Evolutionary conservation across 441 rosid genomes (phyloP), one percentile per base, ranked within the genome.

Genomic region (Gossypium gossypioides): DNA sequence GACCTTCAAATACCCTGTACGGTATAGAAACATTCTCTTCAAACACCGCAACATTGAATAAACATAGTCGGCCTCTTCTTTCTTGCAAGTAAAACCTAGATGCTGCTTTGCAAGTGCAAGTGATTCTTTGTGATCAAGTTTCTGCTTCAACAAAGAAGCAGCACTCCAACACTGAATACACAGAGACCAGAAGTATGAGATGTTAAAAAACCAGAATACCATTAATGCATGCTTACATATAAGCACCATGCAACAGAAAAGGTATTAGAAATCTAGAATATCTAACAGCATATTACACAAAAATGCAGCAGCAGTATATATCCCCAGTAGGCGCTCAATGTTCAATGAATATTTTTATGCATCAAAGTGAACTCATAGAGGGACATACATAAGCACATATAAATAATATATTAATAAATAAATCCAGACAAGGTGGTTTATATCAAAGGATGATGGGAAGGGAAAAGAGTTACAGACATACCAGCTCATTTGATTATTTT

Each of bases 131-230:
- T 72, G 88, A 80, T 80, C 79, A 75, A 89, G 77, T 81, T 88
- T 87, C 74, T 85, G 74, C 88, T 87, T 87, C 76, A 81, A 76
- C 82, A 90, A 73, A 72, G 91, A 86, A 69, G 89, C 91, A 78
- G 96, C 90, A 70, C 81, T 87, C 98, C 94, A 88, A 76, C 96
- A 90, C 96, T 90, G 79, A 71, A 82, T 76, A 48, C n/a, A 52
- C 32, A 63, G 62, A 63, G 21, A 52, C 9, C 51, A 61, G 37
- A 21, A 50, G n/a, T 37, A 29, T 63, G 6, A 51, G 54, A 62
- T 9, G 61, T 13, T 50, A 77, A 44, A 62, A 27, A 65, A 4
- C 19, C 59, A 44, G 27, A 42, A 27, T 27, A 59, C 21, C 21
- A 59, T 4, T n/a, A 46, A 19, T 60, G 42, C 27, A 68, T 62